Evolutionary conservation across 495 filamentous ascomycete genomes (phyloP), one percentile per base, ranked within the genome.

Genomic region (Articulospora tetracladia): DNA sequence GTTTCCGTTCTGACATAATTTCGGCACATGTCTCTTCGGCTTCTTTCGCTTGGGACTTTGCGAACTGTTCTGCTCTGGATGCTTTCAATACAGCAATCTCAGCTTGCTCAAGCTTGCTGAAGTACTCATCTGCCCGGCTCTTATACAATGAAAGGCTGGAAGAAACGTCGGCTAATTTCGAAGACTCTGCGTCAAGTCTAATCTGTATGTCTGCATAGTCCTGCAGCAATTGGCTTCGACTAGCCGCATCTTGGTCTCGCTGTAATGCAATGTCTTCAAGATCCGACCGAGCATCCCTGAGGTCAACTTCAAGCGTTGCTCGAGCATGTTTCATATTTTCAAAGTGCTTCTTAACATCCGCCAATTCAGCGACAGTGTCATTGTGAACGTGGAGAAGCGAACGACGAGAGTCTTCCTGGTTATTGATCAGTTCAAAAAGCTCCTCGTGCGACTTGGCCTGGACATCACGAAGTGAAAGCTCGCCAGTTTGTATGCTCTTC

Each of bases 121-220:
- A 98, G 67, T 98, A 98, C 69, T 98, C 94, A 69, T 98, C 92
- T 0, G 93, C 89, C 26, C 94, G 87, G 47, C 83, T 85, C 82
- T 96, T 98, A 80, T 98, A 98, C 25, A 97, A 75, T 60, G 82
- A 87, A 15, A 97, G 79, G 68, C 87, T 96, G 13, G 92, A 89
- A 17, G 83, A 83, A 19, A 96, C 83, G 68, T 98, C 94, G 19
- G 85, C 85, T 34, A 90, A 81, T 73, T 90, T 92, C 1, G 92
- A 96, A 1, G 84, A 81, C 75, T 98, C 94, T 12, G 86, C 85
- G 67, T 98, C 94, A 47, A 98, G 80, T 47, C 92, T 83, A 64
- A 98, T 97, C 67, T 97, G 95, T 20, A 98, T 76, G 68, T 98
- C 95, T 0, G 93, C 86, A 69, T 92, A 96, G 69, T 98, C 94